Conservation (phyloP, 352 stramenopile species). For the Phytophthora ramorum region DNA sequence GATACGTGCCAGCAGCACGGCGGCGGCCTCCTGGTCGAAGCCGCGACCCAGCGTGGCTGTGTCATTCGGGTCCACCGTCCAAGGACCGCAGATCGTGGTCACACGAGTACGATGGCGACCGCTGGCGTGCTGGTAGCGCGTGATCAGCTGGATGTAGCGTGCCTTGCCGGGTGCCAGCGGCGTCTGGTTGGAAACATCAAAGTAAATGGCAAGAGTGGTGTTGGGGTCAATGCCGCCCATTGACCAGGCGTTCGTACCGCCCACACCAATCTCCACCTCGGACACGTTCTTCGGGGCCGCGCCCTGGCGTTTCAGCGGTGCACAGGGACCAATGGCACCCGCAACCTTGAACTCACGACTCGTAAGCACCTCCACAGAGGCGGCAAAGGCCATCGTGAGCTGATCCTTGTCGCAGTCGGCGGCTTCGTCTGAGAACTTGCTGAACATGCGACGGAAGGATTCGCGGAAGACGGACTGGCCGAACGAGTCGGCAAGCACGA, state of each 20-base stretch:
- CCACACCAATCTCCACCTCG: constrained; percentile 96
- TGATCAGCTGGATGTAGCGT: constrained; percentile 98
- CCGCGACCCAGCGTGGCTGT: constrained; percentile 92
- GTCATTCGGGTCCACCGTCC: constrained; percentile 94
- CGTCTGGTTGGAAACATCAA: constrained; percentile 95
- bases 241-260: constrained; percentile 94
- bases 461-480: constrained; percentile 99
- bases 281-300: constrained; percentile 93
- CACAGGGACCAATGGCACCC: constrained; percentile 97
- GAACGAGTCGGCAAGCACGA: constrained; percentile 98
- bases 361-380: constrained; percentile 97
- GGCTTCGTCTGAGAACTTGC: constrained; percentile 94
- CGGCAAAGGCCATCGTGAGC: constrained; percentile 96
- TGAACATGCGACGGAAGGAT: constrained; percentile 98
- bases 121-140: constrained; percentile 98
- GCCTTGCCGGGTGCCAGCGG: constrained; percentile 86
- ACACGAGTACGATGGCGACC: constrained; percentile 96
- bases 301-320: constrained; percentile 95
- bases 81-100: constrained; percentile 97
- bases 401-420: constrained; percentile 95
- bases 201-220: constrained; percentile 99
- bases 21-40: constrained; percentile 99
- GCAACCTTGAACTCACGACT: constrained; percentile 99
- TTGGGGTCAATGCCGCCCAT: constrained; percentile 97
- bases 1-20: constrained; percentile 95